Base-by-base conservation (phyloP, 192 early-diverging fungal genomes). In the Diversispora eburnea region DNA sequence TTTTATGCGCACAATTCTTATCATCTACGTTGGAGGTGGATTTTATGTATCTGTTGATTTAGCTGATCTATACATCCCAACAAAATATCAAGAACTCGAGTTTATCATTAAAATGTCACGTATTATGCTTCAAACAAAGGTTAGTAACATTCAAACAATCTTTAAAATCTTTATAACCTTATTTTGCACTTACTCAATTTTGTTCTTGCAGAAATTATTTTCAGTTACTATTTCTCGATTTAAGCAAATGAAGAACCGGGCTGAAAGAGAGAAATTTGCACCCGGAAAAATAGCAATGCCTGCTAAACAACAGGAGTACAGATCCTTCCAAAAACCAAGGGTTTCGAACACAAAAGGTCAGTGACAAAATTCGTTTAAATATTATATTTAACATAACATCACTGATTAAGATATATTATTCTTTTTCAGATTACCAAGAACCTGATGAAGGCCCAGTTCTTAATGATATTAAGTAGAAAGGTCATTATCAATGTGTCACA, bases 31-130 rank as follows among this genome's bases (percentile, higher is more conserved):
- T 20, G 73, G 63, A 39, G 63, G 52, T 58, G 73, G 54, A 20
- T 75, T 67, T 57, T 75, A 75, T 22, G 47, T 43, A 67, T 75
- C 63, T 17, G 43, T 67, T 12, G 22, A 67, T 45, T 67, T 75
- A 60, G 15, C 62, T 5, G 52, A 74, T 47, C 52, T 74, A 12
- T 13, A 74, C 43, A 74, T 74, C 41, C 73, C 73, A 45, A 75
- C 63, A 41, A 75, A 55, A 46, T 75, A 75, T 57, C 48, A 75
- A 6, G 52, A 75, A 41, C 73, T 75, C 42, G 8, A 60, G 9
- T 12, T 12, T 13, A 39, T 67, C 25, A 42, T 75, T 65, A 67
- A 75, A 55, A 75, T 75, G 8, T 41, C 73, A 8, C 61, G 63
- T 17, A 39, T 58, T 42, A 75, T 75, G 73, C 47, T 75, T 22